Evolutionary conservation across 768 basidiomycete genomes (phyloP), one percentile per base, ranked within the genome.

Genomic region (Cyclocybe aegerita): DNA sequence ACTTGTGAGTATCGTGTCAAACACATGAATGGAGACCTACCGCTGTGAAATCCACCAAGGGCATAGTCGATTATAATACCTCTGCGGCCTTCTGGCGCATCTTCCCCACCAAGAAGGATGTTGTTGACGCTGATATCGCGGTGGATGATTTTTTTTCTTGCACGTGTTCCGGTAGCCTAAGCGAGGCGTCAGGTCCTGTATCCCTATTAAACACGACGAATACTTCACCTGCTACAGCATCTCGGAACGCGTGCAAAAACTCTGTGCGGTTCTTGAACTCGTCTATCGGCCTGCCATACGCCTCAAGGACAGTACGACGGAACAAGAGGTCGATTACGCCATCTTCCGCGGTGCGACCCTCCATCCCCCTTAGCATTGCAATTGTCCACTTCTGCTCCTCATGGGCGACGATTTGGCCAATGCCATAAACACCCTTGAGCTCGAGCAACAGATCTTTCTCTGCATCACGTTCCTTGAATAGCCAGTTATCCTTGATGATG

Each of bases 101-200:
- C 43, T 15, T 30, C 23, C 11, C 17, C 17, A 11, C 51, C 51
- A 15, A 62, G 48, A 9, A 64, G 57, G 15, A 65, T 58, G 37
- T 67, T 65, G n/a, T 54, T 53, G 11, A 53, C 39, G 35, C 58
- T 63, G 43, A 67, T 55, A 45, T 65, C 66, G 6, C 63, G 60
- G 36, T 67, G 63, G 8, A 67, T 54, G 30, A 67, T 60, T 1
- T 44, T 49, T 49, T n/a, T 49, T 35, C 14, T 30, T 39, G 43
- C 44, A 57, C 11, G 54, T 52, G 31, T 49, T 53, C 10, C 47
- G 46, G 40, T 62, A 59, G 2, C 59, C 62, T 64, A 23, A 14
- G 41, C 3, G 16, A 32, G 8, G 31, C 7, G 33, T 32, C 15
- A 31, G 23, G 9, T 23, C 23, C 23, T 23, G 4, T 14, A 49